Percentiles rank a stretch among this genome's conserved stretches.
Evolutionary conservation across 1,284 basidiomycete species (phyloP).

Genomic region (Ceratobasidium sp.): DNA sequence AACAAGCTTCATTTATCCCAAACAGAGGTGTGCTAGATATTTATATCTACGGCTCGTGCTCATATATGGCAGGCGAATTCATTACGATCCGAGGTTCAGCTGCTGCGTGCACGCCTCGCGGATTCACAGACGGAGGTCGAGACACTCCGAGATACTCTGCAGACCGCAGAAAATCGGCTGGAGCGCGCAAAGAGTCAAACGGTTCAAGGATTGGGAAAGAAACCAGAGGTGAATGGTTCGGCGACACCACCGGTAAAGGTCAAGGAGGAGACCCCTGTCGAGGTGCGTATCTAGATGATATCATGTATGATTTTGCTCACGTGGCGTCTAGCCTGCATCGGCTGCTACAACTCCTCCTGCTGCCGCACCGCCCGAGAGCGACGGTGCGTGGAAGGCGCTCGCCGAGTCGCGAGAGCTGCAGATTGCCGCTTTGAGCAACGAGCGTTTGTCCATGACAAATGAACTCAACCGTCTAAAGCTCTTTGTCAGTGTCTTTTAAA

Average conservation of each 20-base stretch:
- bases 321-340: not conserved
- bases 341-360: not conserved
- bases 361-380: not conserved
- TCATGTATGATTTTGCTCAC: not conserved
- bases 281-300: slow-evolving; percentile 4
- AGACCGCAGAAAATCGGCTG: slow-evolving; percentile 69
- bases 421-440: slow-evolving; percentile 28
- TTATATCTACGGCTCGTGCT: not conserved
- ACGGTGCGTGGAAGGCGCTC: slow-evolving; percentile 19
- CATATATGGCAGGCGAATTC: slow-evolving; percentile 43
- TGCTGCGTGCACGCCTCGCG: slow-evolving; percentile 64
- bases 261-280: slow-evolving; percentile 23
- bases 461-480: slow-evolving; percentile 37
- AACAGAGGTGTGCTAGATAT: slow-evolving; percentile 44
- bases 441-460: slow-evolving; percentile 31
- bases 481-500: slow-evolving; percentile 35
- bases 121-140: slow-evolving; percentile 64
- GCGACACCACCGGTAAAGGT: slow-evolving; percentile 20
- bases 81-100: slow-evolving; percentile 57
- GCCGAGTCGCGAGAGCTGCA: slow-evolving; percentile 37
- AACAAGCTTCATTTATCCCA: slow-evolving; percentile 42
- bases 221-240: slow-evolving; percentile 15
- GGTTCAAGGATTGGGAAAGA: slow-evolving; percentile 51
- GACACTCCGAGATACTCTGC: slow-evolving; percentile 62
- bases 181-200: slow-evolving; percentile 74